Conservation (phyloP, 2,329 filamentous ascomycete genomes). For the Calonectria henricotiae region DNA sequence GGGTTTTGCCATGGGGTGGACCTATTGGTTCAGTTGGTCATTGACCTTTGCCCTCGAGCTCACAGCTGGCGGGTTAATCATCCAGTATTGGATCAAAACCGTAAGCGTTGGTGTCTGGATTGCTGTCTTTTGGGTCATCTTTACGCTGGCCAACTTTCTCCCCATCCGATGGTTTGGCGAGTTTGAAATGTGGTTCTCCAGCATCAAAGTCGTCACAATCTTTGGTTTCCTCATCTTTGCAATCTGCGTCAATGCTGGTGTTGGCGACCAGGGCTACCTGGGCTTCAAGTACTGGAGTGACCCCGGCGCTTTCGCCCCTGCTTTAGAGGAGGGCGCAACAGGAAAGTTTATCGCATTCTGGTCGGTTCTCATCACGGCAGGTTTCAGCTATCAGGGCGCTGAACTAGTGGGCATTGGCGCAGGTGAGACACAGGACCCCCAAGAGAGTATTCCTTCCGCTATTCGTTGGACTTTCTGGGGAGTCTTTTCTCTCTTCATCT, state of each 20-base stretch:
- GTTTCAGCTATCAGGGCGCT: conserved; percentile 80
- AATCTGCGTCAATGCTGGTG: conserved; percentile 83
- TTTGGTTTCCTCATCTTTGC: conserved; percentile 83
- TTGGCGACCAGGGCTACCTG: conserved; percentile 79
- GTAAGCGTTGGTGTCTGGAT: conserved; percentile 82
- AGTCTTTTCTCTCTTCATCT: conserved; percentile 79
- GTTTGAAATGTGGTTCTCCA: conserved; percentile 84
- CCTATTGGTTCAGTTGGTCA: conserved; percentile 86
- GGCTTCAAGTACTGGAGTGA: conserved; percentile 81
- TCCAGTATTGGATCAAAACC: conserved; percentile 79
- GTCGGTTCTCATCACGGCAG: conserved; percentile 79
- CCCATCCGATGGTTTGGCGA: conserved; percentile 83
- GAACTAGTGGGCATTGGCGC: conserved; percentile 86
- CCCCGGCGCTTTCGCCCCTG: conserved; percentile 79
- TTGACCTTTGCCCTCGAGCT: conserved; percentile 82
- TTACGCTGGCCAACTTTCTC: conserved; percentile 79
- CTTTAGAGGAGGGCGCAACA: conserved; percentile 69
- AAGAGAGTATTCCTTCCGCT: conserved; percentile 80
- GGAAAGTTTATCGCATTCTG: conserved; percentile 80
- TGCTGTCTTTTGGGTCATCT: conserved; percentile 80
- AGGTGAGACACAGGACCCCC: conserved; percentile 81
- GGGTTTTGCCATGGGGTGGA: conserved; percentile 87
- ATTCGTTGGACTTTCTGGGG: conserved; percentile 84
- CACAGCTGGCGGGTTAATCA: conserved; percentile 80
- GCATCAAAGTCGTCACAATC: conserved; percentile 83